phyloP scores from a whole-genome alignment of 1,284 basidiomycete species.

The Vanrija humicola region DNA sequence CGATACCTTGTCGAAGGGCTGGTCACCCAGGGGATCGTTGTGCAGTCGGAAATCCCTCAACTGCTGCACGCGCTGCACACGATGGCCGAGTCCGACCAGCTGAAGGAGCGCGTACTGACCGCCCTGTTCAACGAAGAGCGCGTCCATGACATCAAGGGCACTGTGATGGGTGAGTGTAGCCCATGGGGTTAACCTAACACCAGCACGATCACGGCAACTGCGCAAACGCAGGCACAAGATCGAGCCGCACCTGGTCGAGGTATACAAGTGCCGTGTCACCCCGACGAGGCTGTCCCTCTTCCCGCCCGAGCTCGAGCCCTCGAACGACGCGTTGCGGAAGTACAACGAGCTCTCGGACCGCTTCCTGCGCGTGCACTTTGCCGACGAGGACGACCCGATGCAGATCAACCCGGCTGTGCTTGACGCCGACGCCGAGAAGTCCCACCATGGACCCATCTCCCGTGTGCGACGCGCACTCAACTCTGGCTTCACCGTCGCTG shows the following conservation, averaged over 20 bases:
- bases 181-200: constrained; percentile 2
- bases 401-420: constrained; percentile 21
- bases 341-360: constrained; percentile 15
- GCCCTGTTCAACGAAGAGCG: constrained; percentile 26
- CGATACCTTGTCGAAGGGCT: constrained; percentile 29
- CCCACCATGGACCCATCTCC: constrained; percentile 19
- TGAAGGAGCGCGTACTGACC: constrained; percentile 18
- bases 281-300: constrained; percentile 26
- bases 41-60: constrained; percentile 16
- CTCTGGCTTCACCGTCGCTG: constrained; percentile 21
- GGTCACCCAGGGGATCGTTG: constrained; percentile 22
- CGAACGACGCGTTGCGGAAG: constrained; percentile 23
- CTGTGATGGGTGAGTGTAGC: not conserved
- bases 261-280: constrained; percentile 24
- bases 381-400: constrained; percentile 25
- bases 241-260: constrained; percentile 11
- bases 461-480: constrained; percentile 24
- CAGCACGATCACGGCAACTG: constrained; percentile 8
- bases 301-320: constrained; percentile 24
- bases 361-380: constrained; percentile 31
- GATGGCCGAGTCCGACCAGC: not conserved
- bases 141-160: not conserved
- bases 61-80: constrained; percentile 12
- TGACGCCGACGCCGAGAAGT: constrained; percentile 14
- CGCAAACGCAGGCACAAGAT: not conserved